phyloP scores from a whole-genome alignment of 202 grass and related monocot genomes.

The Saccharum hybrid region DNA sequence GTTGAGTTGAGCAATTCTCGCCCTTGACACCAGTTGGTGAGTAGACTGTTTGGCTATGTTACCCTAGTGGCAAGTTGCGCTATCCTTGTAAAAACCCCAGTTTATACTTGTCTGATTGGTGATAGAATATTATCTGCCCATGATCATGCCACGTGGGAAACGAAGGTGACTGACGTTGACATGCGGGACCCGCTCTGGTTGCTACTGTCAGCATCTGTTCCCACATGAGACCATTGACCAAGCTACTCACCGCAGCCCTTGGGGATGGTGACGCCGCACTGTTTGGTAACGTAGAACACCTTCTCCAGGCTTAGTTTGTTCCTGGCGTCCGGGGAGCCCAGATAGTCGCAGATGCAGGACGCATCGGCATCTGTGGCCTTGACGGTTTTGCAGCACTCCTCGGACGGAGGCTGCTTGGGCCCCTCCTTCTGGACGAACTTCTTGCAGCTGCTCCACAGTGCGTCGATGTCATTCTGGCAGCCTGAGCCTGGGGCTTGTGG shows the following conservation, averaged over 20 bases:
- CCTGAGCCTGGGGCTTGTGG: neutral
- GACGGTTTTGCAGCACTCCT: slow-evolving; percentile 23
- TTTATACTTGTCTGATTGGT: neutral
- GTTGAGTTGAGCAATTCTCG: neutral
- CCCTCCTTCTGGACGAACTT: slow-evolving; percentile 27
- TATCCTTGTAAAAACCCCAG: neutral
- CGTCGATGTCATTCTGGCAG: slow-evolving; percentile 16
- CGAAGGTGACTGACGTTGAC: neutral
- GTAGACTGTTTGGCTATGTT: neutral
- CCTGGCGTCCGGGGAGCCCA: neutral
- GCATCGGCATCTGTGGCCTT: neutral
- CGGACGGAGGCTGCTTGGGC: neutral
- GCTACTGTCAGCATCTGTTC: neutral
- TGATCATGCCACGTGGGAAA: neutral
- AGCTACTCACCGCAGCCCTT: slow-evolving; percentile 29
- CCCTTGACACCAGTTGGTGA: neutral
- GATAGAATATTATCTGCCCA: neutral
- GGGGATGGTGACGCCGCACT: slow-evolving; percentile 32
- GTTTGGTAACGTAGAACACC: slow-evolving; percentile 33
- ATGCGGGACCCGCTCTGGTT: neutral
- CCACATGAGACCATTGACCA: neutral
- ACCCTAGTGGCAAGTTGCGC: neutral
- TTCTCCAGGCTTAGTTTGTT: slow-evolving; percentile 31
- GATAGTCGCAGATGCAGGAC: slow-evolving; percentile 43
- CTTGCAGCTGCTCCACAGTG: slow-evolving; percentile 27